These are phyloP conservation scores for Solanum paucissectum DNA, from an alignment of 257 asterid species.

Conservation along the genomic window DNA sequence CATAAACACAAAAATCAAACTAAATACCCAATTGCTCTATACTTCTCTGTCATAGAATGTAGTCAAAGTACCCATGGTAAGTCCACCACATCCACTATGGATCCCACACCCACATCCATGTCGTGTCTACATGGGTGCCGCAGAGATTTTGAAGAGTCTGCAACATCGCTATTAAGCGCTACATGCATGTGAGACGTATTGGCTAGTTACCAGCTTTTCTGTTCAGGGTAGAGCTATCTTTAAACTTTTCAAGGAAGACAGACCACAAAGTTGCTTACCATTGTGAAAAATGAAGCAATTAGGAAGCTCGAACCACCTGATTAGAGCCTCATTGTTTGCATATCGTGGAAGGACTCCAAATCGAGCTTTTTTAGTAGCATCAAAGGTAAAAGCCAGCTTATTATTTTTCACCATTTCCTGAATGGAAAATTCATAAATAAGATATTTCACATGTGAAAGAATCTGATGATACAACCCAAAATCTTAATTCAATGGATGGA, in stretches of 20 bases:
- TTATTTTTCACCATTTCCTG: conserved; percentile 96
- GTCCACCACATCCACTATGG: background rate
- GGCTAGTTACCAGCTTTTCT: background rate
- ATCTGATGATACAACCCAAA: background rate
- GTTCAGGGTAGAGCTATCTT: background rate
- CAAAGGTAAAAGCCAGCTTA: conserved; percentile 55
- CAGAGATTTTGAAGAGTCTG: background rate
- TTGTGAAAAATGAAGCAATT: conserved; percentile 96
- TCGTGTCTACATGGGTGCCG: background rate
- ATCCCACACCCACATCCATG: background rate
- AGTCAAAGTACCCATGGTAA: background rate
- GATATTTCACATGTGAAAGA: background rate
- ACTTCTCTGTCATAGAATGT: background rate
- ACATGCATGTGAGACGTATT: background rate
- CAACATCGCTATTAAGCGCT: background rate
- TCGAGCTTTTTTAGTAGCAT: conserved; percentile 76
- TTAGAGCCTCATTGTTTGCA: conserved; percentile 63
- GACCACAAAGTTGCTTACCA: conserved; percentile 39
- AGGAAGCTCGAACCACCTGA: conserved; percentile 98
- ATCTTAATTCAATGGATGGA: background rate
- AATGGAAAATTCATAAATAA: background rate
- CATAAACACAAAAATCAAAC: background rate
- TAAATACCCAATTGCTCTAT: background rate
- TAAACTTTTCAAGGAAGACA: background rate
- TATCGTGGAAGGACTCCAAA: conserved; percentile 94